Percentiles rank a stretch among this genome's conserved stretches.
Evolutionary conservation across 371 early-diverging fungal genomes (phyloP).

Genomic region (Gilbertella persicaria): DNA sequence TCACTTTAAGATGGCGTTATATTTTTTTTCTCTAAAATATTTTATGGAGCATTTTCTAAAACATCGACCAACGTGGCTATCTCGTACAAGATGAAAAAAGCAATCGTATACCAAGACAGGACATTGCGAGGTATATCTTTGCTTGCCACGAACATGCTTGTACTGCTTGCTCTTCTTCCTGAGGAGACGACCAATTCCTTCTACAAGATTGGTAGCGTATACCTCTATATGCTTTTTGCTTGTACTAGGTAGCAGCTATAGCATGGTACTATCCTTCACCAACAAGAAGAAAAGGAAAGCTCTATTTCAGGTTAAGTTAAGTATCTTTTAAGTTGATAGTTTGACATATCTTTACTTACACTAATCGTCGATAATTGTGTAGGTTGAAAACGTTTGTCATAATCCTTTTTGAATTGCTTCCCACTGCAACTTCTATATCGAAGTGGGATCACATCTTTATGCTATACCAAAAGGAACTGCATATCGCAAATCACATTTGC

Average conservation of each 20-base stretch:
- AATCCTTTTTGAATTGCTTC: conserved; percentile 3
- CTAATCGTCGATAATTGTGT: conserved; percentile 3
- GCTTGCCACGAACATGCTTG: background rate
- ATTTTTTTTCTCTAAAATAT: no score
- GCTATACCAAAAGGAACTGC: background rate
- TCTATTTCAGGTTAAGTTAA: background rate
- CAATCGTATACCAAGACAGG: conserved; percentile 2
- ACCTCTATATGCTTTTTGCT: background rate
- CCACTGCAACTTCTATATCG: background rate
- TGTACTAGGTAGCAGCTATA: background rate
- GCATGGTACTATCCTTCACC: background rate
- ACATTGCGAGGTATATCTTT: conserved; percentile 1
- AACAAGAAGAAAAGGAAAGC: no score
- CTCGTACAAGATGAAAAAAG: no score
- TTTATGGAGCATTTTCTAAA: no score
- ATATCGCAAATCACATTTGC: background rate
- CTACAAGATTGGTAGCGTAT: background rate
- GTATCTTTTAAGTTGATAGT: conserved; percentile 3
- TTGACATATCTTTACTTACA: conserved; percentile 4
- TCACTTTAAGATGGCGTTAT: no score
- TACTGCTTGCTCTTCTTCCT: no score
- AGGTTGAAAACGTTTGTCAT: background rate
- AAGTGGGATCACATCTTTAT: background rate
- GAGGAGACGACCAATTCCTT: background rate
- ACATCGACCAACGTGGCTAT: no score